Conservation (phyloP, 2,329 filamentous ascomycete species). For the Tolypocladium sp. region DNA sequence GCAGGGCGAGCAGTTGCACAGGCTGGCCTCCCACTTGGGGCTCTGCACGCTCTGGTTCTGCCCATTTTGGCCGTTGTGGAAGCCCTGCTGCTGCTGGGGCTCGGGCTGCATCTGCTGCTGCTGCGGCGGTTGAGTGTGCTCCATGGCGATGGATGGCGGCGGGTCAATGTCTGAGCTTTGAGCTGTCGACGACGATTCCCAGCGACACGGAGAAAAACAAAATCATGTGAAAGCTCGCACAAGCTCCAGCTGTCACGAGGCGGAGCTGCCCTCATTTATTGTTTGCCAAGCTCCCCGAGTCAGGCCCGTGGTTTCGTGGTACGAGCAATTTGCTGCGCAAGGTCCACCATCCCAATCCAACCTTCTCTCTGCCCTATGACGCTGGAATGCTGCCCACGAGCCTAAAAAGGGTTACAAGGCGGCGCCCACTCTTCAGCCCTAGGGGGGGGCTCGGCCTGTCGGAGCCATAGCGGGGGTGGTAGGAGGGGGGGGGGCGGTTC, state of each 20-base stretch:
- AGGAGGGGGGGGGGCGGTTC: not conserved
- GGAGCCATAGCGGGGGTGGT: not conserved
- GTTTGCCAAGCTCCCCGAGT: not conserved
- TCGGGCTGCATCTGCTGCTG: no score
- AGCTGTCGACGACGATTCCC: not conserved
- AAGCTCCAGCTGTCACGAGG: not conserved
- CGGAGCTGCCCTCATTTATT: not conserved
- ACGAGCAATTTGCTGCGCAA: not conserved
- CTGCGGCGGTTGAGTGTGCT: not conserved
- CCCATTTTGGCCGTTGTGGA: slow-evolving; percentile 7
- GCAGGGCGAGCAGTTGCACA: slow-evolving; percentile 32
- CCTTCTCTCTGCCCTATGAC: not conserved
- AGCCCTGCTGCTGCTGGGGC: no score
- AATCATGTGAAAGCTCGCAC: not conserved
- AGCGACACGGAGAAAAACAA: not conserved
- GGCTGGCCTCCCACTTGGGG: slow-evolving; percentile 26
- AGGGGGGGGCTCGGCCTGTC: not conserved
- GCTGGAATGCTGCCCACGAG: not conserved
- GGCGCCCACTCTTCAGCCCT: not conserved
- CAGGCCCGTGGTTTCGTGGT: not conserved
- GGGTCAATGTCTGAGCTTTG: not conserved
- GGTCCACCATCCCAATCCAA: not conserved
- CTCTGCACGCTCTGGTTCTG: not conserved
- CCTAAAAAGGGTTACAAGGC: not conserved
- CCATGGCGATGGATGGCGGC: not conserved